phyloP scores from a whole-genome alignment of 257 asterid species.

The Pogostemon cablin region DNA sequence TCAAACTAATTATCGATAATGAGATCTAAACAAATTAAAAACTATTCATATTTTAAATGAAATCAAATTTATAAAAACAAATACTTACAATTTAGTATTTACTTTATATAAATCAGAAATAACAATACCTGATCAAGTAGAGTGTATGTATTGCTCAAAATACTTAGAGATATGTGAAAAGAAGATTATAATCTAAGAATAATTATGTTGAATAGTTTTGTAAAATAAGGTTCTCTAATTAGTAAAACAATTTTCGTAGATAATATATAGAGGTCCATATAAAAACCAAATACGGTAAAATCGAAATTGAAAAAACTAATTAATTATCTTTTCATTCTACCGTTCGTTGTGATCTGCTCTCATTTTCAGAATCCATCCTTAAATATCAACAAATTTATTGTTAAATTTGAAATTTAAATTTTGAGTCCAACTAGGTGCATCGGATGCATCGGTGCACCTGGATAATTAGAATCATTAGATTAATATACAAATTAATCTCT shows the following conservation, averaged over 20 bases:
- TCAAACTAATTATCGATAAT: not conserved
- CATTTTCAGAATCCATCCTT: conserved; percentile 18
- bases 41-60: not conserved
- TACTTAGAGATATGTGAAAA: conserved; percentile 5
- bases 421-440: too few species aligned
- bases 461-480: too few species aligned
- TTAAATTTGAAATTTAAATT: conserved; percentile 25
- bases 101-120: not conserved
- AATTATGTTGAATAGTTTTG: not conserved
- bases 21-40: not conserved
- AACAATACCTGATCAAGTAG: conserved; percentile 20
- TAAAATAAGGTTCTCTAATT: not conserved
- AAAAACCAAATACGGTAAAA: conserved; percentile 15
- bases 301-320: conserved; percentile 25
- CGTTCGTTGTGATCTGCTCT: conserved; percentile 20
- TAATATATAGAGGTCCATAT: conserved; percentile 22
- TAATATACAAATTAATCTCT: too few species aligned
- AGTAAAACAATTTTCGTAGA: not conserved
- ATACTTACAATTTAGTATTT: not conserved
- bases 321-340: conserved; percentile 15
- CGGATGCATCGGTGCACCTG: too few species aligned
- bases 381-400: conserved; percentile 20
- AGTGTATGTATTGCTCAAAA: not conserved
- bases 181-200: not conserved
- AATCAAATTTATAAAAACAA: not conserved